These are phyloP conservation scores for Fusarium algeriense DNA, from an alignment of 2,329 filamentous ascomycete species.

Conservation along the genomic window DNA sequence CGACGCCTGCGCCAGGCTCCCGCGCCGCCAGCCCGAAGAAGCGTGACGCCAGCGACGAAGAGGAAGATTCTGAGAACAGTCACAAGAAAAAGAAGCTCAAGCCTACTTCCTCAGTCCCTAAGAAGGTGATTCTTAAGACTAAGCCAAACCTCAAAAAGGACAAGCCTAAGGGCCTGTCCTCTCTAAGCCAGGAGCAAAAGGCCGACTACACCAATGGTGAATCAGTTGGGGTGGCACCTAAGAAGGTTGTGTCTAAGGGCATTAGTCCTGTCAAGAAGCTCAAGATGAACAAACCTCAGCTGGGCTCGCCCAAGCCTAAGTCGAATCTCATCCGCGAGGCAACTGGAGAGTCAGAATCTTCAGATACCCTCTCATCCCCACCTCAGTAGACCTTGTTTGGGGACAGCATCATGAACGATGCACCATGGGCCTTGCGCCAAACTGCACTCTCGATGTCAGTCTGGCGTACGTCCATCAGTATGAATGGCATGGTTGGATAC, in stretches of 20 bases:
- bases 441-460: background rate
- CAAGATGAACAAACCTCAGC: conserved; percentile 59
- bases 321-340: conserved; percentile 58
- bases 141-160: conserved; percentile 66
- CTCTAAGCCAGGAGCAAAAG: conserved; percentile 63
- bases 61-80: conserved; percentile 63
- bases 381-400: conserved; percentile 47
- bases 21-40: conserved; percentile 68
- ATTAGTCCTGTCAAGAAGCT: conserved; percentile 59
- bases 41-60: conserved; percentile 68
- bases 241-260: conserved; percentile 53
- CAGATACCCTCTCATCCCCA: conserved; percentile 68
- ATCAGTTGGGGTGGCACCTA: conserved; percentile 51
- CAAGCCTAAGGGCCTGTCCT: conserved; percentile 64
- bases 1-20: conserved; percentile 68
- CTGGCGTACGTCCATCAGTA: conserved; percentile 11
- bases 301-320: conserved; percentile 64
- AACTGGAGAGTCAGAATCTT: conserved; percentile 68
- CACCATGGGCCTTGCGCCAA: background rate
- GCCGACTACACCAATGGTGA: conserved; percentile 48
- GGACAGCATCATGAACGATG: conserved; percentile 3
- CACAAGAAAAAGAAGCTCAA: conserved; percentile 72
- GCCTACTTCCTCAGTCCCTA: conserved; percentile 54
- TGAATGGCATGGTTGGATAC: conserved; percentile 43
- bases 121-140: conserved; percentile 69